Evolutionary conservation across 1,139 yeast genomes (phyloP), one percentile per base, ranked within the genome.

Genomic region (Magnusiomyces ingens): DNA sequence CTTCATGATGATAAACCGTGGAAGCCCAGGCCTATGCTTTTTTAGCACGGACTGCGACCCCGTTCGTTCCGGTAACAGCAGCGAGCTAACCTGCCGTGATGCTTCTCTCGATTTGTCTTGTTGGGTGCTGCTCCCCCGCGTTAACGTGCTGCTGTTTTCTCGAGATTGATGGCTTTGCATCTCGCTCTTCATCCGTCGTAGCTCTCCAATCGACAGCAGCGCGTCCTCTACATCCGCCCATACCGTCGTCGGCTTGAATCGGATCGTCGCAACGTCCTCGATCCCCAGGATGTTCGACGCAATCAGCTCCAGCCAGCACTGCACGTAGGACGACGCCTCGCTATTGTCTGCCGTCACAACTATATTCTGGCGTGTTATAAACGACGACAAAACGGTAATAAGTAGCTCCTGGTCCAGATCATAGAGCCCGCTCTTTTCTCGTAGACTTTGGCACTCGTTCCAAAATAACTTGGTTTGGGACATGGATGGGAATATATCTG

Each of bases 271-370:
- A 10, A 46, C 49, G 17, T 46, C 49, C 12, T 46, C 49, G 3
- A 36, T 21, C 13, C 49, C 49, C 18, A 46, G 12, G 10, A 46
- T 46, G 32, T 46, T 46, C 2, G 42, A 19, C 12, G 49, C 49
- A 12, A 46, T 35, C 17, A 46, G 32, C 18, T 46, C 49, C 2
- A 46, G 32, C 49, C 49, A 46, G 5, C 29, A 38, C 13, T 46
- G 42, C 19, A 46, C 49, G 35, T 29, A 46, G 12, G 49, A 17
- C 18, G 42, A 15, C 13, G 29, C 42, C 3, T 36, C 49, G 5
- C 12, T 6, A 26, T 36, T 46, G 29, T 46, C 49, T 18, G 49
- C 32, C 12, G 49, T 46, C 10, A 46, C 49, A 26, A 46, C 49
- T 4, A 46, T 36, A 36, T 46, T 15, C 18, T 46, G 26, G 11